Percentiles rank a stretch among this genome's conserved stretches.
Evolutionary conservation across 805 yeast genomes (phyloP).

Genomic region (Hanseniaspora thailandica): DNA sequence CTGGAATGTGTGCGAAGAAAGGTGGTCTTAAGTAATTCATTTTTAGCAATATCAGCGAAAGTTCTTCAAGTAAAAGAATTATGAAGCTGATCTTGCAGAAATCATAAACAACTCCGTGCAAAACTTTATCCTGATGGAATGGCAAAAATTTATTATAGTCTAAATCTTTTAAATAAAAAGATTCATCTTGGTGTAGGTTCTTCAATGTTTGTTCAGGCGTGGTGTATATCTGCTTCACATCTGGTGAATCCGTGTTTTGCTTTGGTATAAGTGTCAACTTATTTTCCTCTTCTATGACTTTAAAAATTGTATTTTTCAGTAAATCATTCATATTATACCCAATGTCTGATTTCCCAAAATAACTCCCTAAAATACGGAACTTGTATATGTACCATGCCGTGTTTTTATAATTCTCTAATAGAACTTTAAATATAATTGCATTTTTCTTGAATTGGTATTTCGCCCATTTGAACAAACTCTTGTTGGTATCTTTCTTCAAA

Average conservation of each 20-base stretch:
- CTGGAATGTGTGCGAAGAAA: constrained; percentile 13
- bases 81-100: constrained; percentile 6
- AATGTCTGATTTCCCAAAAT: not conserved
- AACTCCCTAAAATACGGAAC: not conserved
- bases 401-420: constrained; percentile 8
- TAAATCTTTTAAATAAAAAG: not conserved
- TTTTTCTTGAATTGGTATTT: constrained; percentile 11
- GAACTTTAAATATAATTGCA: constrained; percentile 1
- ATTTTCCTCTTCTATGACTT: constrained; percentile 11
- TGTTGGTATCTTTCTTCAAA: not conserved
- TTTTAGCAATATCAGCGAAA: not conserved
- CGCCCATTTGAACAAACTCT: not conserved
- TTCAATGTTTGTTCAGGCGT: not conserved
- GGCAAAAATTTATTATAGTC: constrained; percentile 8
- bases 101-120: not conserved
- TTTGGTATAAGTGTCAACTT: not conserved
- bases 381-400: constrained; percentile 13
- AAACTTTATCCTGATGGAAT: constrained; percentile 1
- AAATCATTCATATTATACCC: constrained; percentile 4
- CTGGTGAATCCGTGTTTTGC: not conserved
- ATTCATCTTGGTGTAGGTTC: not conserved
- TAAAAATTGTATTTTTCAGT: constrained; percentile 8
- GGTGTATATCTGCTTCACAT: not conserved
- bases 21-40: constrained; percentile 9
- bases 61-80: not conserved